phyloP scores from a whole-genome alignment of 2,329 filamentous ascomycete genomes.

The Xylariaceae sp. region DNA sequence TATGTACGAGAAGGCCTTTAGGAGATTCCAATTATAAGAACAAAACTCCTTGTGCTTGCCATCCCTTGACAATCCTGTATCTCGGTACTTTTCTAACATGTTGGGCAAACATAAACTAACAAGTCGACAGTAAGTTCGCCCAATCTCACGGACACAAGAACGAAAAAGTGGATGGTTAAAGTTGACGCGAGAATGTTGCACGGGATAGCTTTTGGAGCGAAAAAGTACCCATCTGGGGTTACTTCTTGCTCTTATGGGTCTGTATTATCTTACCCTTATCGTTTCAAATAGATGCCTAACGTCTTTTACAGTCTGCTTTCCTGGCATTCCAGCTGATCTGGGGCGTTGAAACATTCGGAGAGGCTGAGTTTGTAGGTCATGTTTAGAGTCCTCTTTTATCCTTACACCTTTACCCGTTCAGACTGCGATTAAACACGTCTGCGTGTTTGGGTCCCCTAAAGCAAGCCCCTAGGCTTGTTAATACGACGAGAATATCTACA shows the following conservation, averaged over 20 bases:
- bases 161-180: background rate
- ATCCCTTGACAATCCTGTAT: background rate
- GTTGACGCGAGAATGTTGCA: background rate
- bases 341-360: conserved; percentile 74
- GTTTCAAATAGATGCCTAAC: conserved; percentile 2
- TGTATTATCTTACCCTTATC: conserved; percentile 13
- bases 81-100: background rate
- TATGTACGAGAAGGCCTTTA: conserved; percentile 58
- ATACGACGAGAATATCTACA: background rate
- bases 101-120: background rate
- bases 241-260: conserved; percentile 74
- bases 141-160: background rate
- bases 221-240: conserved; percentile 64
- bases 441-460: too few species aligned
- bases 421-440: too few species aligned
- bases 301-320: conserved; percentile 53
- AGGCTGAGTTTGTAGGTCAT: conserved; percentile 64
- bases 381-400: background rate
- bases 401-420: too few species aligned
- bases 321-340: conserved; percentile 66
- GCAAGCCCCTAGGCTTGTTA: too few species aligned
- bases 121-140: background rate
- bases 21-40: too few species aligned
- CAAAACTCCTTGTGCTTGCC: background rate
- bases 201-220: conserved; percentile 43